Evolutionary conservation across 2,329 filamentous ascomycete species (phyloP).

Genomic region (Phialemonium atrogriseum): DNA sequence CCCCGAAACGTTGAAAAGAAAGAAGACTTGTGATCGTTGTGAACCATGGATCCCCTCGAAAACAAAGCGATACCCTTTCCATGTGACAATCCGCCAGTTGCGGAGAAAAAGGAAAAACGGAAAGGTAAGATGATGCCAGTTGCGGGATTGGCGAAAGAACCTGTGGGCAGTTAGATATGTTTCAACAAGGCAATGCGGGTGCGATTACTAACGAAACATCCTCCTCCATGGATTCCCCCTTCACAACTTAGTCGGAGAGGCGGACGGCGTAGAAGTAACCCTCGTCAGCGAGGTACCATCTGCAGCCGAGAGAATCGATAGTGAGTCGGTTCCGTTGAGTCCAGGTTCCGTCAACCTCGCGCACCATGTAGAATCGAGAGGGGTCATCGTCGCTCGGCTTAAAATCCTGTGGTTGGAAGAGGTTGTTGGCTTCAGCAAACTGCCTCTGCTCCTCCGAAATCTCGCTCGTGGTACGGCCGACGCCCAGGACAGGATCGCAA

Average conservation of each 20-base stretch:
- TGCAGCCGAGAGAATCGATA: conserved; percentile 47
- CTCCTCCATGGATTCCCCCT: too few relatives aligned
- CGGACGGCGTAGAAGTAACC: conserved; percentile 56
- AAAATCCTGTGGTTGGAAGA: conserved; percentile 53
- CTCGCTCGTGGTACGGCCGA: conserved; percentile 43
- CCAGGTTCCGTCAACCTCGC: conserved; percentile 53
- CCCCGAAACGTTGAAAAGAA: too few relatives aligned
- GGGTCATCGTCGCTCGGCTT: conserved; percentile 54
- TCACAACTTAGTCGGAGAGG: conserved; percentile 30
- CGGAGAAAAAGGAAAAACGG: too few relatives aligned
- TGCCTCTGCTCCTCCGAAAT: conserved; percentile 36
- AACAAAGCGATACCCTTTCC: too few relatives aligned
- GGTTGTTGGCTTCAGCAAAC: conserved; percentile 39
- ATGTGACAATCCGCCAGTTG: too few relatives aligned
- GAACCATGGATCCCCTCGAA: too few relatives aligned
- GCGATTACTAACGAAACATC: too few relatives aligned
- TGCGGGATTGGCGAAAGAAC: too few relatives aligned
- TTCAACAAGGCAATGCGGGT: too few relatives aligned
- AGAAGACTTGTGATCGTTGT: too few relatives aligned
- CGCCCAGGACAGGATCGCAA: conserved; percentile 40
- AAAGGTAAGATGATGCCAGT: too few relatives aligned
- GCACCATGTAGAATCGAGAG: conserved; percentile 51
- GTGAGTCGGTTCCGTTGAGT: conserved; percentile 50
- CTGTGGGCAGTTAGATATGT: conserved; percentile 1
- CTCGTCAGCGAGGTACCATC: conserved; percentile 50